Conservation (phyloP, 2,329 filamentous ascomycete genomes). For the Pyrenophora seminiperda region DNA sequence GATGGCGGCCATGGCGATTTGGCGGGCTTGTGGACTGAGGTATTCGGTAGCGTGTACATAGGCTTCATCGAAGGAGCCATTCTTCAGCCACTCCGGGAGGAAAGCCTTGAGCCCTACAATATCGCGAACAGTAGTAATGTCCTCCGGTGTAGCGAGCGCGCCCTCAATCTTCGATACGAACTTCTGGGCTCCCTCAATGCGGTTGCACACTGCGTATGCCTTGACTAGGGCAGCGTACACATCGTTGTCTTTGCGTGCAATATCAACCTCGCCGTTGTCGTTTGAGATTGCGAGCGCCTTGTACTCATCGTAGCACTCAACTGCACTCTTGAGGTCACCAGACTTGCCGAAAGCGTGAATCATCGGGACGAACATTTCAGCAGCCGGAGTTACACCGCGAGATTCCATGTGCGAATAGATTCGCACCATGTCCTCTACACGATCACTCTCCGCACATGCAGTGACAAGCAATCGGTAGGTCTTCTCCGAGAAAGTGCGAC, state of each 20-base stretch:
- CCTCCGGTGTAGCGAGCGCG: conserved; percentile 55
- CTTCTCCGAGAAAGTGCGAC: conserved; percentile 73
- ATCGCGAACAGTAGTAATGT: conserved; percentile 69
- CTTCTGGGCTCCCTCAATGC: conserved; percentile 78
- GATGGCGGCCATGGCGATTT: conserved; percentile 71
- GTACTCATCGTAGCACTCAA: conserved; percentile 96
- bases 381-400: conserved; percentile 72
- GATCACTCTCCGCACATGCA: conserved; percentile 82
- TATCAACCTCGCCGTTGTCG: conserved; percentile 71
- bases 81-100: conserved; percentile 75
- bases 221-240: conserved; percentile 93
- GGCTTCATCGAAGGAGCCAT: conserved; percentile 73
- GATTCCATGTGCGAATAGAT: conserved; percentile 92
- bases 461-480: conserved; percentile 85
- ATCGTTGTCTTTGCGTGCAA: conserved; percentile 76
- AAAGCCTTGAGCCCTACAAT: conserved; percentile 75
- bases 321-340: conserved; percentile 82
- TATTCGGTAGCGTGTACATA: conserved; percentile 70
- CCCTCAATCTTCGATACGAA: conserved; percentile 82
- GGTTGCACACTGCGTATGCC: conserved; percentile 82
- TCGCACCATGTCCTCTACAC: conserved; percentile 84
- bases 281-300: conserved; percentile 83
- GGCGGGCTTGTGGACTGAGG: conserved; percentile 64
- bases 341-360: conserved; percentile 87
- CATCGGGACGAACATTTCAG: conserved; percentile 87